Conservation (phyloP, 257 asterid genomes). For the Solanum lignicaule region DNA sequence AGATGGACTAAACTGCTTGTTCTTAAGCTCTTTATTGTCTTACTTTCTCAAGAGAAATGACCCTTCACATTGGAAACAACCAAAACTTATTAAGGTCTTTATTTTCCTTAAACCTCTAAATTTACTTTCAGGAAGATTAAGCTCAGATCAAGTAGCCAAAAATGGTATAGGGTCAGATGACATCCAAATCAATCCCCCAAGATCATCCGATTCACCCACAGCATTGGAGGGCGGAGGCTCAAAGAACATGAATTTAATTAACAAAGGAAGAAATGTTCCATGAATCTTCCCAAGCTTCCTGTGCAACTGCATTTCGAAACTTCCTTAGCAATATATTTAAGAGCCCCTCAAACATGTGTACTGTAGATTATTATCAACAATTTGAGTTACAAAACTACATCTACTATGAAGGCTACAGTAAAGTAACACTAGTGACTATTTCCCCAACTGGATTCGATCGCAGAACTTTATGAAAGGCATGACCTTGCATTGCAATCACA, state of each 20-base stretch:
- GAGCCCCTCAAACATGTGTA: neutral
- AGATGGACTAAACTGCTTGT: neutral
- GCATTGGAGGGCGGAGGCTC: neutral
- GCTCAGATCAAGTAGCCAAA: neutral
- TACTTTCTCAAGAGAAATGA: neutral
- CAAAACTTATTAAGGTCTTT: neutral
- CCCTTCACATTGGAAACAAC: neutral
- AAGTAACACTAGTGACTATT: neutral
- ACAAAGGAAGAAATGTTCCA: neutral
- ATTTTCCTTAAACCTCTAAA: neutral
- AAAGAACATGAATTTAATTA: neutral
- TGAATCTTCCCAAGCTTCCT: neutral
- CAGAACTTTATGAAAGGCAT: neutral
- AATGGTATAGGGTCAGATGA: neutral
- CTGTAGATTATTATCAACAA: neutral
- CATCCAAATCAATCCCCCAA: neutral
- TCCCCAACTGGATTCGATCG: neutral
- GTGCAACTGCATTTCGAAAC: neutral
- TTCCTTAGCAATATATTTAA: neutral
- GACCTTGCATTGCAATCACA: neutral
- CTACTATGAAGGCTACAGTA: neutral
- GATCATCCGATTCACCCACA: neutral
- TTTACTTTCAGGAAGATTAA: neutral
- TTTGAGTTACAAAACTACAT: neutral
- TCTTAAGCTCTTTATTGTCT: neutral